Evolutionary conservation across 441 rosid genomes (phyloP).

Genomic region (Erysimum pusillum): DNA sequence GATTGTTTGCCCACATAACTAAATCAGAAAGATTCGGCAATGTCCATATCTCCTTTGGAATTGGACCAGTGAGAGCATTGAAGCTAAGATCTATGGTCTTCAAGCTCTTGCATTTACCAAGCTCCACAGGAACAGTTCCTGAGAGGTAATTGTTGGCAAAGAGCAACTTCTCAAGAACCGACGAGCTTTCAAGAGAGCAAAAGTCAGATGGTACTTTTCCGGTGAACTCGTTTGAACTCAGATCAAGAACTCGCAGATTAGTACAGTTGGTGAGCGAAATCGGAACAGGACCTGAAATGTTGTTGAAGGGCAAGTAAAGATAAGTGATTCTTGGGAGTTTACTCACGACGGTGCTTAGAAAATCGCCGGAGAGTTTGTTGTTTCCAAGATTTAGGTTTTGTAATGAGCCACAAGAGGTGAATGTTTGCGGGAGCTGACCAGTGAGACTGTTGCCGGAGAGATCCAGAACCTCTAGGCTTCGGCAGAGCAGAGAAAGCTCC

Average conservation of each 20-base stretch:
- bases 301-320: constrained; percentile 82
- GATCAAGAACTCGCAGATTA: constrained; percentile 79
- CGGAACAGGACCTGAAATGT: constrained; percentile 78
- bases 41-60: constrained; percentile 74
- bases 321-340: constrained; percentile 59
- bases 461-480: constrained; percentile 68
- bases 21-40: constrained; percentile 75
- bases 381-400: constrained; percentile 71
- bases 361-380: constrained; percentile 81
- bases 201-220: constrained; percentile 71
- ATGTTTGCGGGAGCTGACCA: constrained; percentile 65
- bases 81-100: constrained; percentile 87
- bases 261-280: constrained; percentile 64
- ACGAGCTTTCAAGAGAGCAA: constrained; percentile 57
- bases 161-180: constrained; percentile 68
- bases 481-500: constrained; percentile 69
- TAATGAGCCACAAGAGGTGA: constrained; percentile 63
- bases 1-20: constrained; percentile 93
- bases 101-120: constrained; percentile 75
- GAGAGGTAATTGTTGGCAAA: constrained; percentile 76
- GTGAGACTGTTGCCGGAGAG: constrained; percentile 74
- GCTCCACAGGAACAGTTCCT: constrained; percentile 69
- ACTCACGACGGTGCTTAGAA: constrained; percentile 70
- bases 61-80: constrained; percentile 73
- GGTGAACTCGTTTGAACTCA: constrained; percentile 75